Conservation (phyloP, 805 yeast genomes). For the Kazachstania kunashirensis region DNA sequence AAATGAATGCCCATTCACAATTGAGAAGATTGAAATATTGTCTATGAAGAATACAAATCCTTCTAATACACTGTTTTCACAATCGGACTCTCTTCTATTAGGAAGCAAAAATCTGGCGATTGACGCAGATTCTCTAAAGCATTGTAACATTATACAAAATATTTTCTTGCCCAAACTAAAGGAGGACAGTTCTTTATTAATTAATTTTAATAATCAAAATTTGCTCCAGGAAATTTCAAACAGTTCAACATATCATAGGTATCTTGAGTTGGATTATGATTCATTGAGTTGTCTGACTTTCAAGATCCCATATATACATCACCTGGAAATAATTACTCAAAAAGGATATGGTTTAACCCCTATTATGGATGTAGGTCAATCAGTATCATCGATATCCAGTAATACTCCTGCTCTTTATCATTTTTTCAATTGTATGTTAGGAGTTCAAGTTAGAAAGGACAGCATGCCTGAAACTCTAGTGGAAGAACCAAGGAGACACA, state of each 20-base stretch:
- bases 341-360: too few species aligned
- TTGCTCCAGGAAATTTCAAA: slow-evolving; percentile 2
- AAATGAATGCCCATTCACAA: slow-evolving; percentile 10
- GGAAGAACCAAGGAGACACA: slow-evolving; percentile 15
- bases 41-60: slow-evolving; percentile 1
- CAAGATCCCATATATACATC: not conserved
- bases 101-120: slow-evolving; percentile 1
- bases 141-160: slow-evolving; percentile 13
- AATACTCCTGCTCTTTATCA: not conserved
- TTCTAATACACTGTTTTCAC: not conserved
- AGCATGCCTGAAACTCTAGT: slow-evolving; percentile 18
- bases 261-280: not conserved
- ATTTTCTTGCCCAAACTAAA: slow-evolving; percentile 10
- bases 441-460: slow-evolving; percentile 18
- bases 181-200: slow-evolving; percentile 2
- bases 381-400: too few species aligned
- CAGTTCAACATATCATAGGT: not conserved
- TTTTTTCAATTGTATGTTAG: slow-evolving; percentile 12
- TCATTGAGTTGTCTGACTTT: not conserved
- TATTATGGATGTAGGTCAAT: too few species aligned
- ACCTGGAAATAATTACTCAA: not conserved
- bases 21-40: slow-evolving; percentile 4
- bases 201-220: slow-evolving; percentile 10
- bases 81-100: not conserved
- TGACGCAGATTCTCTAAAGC: slow-evolving; percentile 12